phyloP scores from a whole-genome alignment of 148 eudicot species.

The Dysphania ambrosioides region DNA sequence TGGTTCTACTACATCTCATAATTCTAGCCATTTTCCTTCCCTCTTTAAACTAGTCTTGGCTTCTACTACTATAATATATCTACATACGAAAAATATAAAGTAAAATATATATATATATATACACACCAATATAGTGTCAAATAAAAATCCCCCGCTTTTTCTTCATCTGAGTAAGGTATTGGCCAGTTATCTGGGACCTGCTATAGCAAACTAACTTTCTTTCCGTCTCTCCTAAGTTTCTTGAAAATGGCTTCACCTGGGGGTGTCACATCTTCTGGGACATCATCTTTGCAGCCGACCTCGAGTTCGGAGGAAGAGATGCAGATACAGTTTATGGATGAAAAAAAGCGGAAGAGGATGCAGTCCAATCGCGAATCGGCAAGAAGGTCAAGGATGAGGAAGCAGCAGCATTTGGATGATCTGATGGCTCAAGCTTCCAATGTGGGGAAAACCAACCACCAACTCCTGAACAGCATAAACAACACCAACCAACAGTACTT shows the following conservation, averaged over 20 bases:
- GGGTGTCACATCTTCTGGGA: conserved; percentile 41
- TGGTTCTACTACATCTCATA: conserved; percentile 87
- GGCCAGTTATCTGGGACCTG: conserved; percentile 33
- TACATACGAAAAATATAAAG: background rate
- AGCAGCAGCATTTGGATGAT: conserved; percentile 69
- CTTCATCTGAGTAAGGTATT: conserved; percentile 10
- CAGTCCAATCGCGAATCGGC: conserved; percentile 82
- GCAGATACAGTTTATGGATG: conserved; percentile 42
- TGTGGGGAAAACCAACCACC: conserved; percentile 45
- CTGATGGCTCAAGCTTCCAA: conserved; percentile 39
- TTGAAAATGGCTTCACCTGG: conserved; percentile 56
- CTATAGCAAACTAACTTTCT: conserved; percentile 2
- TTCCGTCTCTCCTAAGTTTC: no score
- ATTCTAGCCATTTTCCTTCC: conserved; percentile 1
- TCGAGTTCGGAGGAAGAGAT: conserved; percentile 49
- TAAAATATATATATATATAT: conserved; percentile 4
- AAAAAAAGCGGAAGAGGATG: conserved; percentile 68
- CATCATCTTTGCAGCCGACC: conserved; percentile 35
- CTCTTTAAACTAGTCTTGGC: conserved; percentile 7
- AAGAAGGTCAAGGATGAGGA: conserved; percentile 63
- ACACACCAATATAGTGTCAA: conserved; percentile 7
- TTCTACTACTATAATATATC: background rate
- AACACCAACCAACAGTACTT: conserved; percentile 41
- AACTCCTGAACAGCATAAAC: conserved; percentile 34
- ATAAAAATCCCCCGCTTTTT: conserved; percentile 19